phyloP scores from a whole-genome alignment of 108 stramenopile genomes.

The Fragilaria crotonensis region DNA sequence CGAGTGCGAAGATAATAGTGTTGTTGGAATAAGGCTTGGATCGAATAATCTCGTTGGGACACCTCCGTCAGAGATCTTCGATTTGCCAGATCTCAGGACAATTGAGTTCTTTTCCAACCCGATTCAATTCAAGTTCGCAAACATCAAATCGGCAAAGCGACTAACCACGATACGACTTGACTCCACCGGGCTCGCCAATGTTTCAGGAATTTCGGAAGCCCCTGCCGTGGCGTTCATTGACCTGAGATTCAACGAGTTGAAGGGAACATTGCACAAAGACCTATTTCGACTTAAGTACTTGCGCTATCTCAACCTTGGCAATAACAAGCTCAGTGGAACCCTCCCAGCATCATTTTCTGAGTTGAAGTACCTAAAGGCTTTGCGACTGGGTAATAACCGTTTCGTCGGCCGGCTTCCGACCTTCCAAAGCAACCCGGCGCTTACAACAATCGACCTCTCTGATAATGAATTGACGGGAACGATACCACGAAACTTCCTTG shows the following conservation, averaged over 20 bases:
- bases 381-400: slow-evolving; percentile 7
- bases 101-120: slow-evolving; percentile 49
- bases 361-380: slow-evolving; percentile 7
- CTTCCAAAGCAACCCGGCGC: slow-evolving; percentile 24
- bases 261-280: slow-evolving; percentile 32
- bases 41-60: slow-evolving; percentile 52
- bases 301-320: slow-evolving; percentile 25
- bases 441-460: slow-evolving; percentile 17
- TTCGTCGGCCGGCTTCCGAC: slow-evolving; percentile 16
- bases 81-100: slow-evolving; percentile 29
- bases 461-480: slow-evolving; percentile 17
- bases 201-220: background rate
- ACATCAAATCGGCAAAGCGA: slow-evolving; percentile 32
- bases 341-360: slow-evolving; percentile 15
- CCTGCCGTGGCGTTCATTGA: slow-evolving; percentile 28
- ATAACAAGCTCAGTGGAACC: slow-evolving; percentile 30
- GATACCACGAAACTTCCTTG: slow-evolving; percentile 12
- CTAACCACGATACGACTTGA: slow-evolving; percentile 43
- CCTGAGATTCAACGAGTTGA: slow-evolving; percentile 39
- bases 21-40: slow-evolving; percentile 47
- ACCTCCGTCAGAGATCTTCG: slow-evolving; percentile 45
- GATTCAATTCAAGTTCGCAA: slow-evolving; percentile 37
- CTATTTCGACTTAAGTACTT: slow-evolving; percentile 33
- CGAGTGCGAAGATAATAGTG: slow-evolving; percentile 36
- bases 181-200: slow-evolving; percentile 26